These are phyloP conservation scores for Penstemon barbatus DNA, from an alignment of 257 asterid genomes.

Conservation along the genomic window DNA sequence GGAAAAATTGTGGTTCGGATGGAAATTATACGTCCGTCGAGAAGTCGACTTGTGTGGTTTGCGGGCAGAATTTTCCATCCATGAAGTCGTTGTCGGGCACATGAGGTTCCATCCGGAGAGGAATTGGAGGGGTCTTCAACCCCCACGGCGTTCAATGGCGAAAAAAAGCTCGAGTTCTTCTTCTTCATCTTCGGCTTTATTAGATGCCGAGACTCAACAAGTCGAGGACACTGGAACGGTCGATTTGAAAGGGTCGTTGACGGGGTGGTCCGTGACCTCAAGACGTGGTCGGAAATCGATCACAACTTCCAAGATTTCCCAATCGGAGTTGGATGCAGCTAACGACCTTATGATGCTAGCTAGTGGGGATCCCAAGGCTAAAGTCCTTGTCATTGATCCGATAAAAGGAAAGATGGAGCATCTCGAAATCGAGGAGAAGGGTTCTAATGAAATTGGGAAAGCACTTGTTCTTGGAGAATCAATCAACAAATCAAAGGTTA, in stretches of 20 bases:
- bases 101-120: conserved; percentile 59
- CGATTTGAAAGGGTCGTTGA: conserved; percentile 24
- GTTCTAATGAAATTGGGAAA: not conserved
- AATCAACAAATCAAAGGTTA: not conserved
- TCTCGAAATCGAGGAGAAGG: not conserved
- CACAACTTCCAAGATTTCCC: not conserved
- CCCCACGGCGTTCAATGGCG: conserved; percentile 34
- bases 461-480: not conserved
- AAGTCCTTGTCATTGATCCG: not conserved
- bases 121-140: conserved; percentile 50
- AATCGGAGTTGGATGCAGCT: conserved; percentile 25
- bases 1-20: not conserved
- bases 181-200: conserved; percentile 15
- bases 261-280: conserved; percentile 41
- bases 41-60: conserved; percentile 27
- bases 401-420: not conserved
- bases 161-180: not conserved
- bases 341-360: conserved; percentile 38
- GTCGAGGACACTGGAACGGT: not conserved
- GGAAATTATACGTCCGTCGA: not conserved
- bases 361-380: conserved; percentile 28
- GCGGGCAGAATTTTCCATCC: conserved; percentile 44
- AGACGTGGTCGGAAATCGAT: conserved; percentile 43
- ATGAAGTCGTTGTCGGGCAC: conserved; percentile 50
- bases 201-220: conserved; percentile 3